Evolutionary conservation across 352 stramenopile species (phyloP), one percentile per base, ranked within the genome.

Genomic region (Globisporangium recalcitrans): DNA sequence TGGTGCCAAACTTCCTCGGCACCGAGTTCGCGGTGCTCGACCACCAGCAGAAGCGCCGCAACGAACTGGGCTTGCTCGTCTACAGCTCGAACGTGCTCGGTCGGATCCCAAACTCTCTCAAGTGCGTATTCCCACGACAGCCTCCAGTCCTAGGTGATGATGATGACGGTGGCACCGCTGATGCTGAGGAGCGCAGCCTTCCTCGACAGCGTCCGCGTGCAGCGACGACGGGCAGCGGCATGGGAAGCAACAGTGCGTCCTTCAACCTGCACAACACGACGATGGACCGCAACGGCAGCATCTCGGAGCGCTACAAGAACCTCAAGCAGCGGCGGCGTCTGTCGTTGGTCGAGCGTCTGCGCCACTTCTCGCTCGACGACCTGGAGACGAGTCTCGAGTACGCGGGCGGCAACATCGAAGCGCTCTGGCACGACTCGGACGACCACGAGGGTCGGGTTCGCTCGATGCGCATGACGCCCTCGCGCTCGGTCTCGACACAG

Each of bases 11-110:
- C 56, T 94, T 96, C 58, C 58, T 95, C 1, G 87, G 88, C 34
- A 96, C 82, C 11, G 82, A 93, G 64, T 94, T 95, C 61, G 89
- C 74, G n/a, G 54, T 95, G 19, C 67, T 90, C 1, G 85, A 96
- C 64, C 84, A 96, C 60, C 75, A 90, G 60, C 73, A 90, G 52
- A 77, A 82, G 53, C 70, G 71, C 8, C 67, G 73, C 51, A 79
- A 87, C 53, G 83, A 96, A 60, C 60, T 96, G 0, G 82, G 70
- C 0, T 87, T 89, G 40, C 66, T 94, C 16, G 72, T 93, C 42
- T 96, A 94, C 77, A 77, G 67, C 24, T 70, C 79, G 2, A 96
- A 96, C 60, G 73, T 95, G 21, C 67, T 95, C 26, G 88, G 88
- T 13, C 80, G 85, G 7, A 71, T 85, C 21, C 84, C 83, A 3